Evolutionary conservation across 208 protist genomes (phyloP).

Genomic region (Wallacemonas collosoma): DNA sequence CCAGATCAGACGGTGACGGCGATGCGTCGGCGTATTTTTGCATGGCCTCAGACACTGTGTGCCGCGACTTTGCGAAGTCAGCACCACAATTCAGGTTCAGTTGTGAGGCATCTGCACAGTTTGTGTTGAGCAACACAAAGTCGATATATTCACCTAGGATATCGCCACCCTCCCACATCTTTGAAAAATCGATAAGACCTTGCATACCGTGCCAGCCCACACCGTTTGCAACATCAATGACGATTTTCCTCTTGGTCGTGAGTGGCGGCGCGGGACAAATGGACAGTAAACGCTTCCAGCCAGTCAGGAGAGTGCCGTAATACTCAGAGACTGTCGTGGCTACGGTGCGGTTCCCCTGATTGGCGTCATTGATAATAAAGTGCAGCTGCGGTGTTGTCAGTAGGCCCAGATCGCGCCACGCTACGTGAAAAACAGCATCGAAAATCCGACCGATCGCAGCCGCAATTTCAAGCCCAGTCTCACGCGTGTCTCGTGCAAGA

Average conservation of each 20-base stretch:
- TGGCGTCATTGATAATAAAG: conserved; percentile 44
- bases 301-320: conserved; percentile 1
- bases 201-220: conserved; percentile 67
- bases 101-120: conserved; percentile 22
- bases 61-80: conserved; percentile 82
- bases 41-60: conserved; percentile 50
- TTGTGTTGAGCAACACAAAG: conserved; percentile 50
- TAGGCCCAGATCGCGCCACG: conserved; percentile 27
- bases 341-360: conserved; percentile 22
- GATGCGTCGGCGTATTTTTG: conserved; percentile 26
- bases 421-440: conserved; percentile 20
- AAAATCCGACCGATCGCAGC: conserved; percentile 28
- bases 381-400: conserved; percentile 82
- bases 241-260: conserved; percentile 25
- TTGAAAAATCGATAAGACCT: conserved; percentile 43
- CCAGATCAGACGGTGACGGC: conserved; percentile 9
- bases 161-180: conserved; percentile 14
- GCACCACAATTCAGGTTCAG: conserved; percentile 92
- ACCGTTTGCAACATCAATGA: conserved; percentile 91
- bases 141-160: conserved; percentile 42
- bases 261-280: neutral
- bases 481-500: conserved; percentile 65
- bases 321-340: neutral
- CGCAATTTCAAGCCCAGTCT: conserved; percentile 45
- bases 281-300: conserved; percentile 4